Evolutionary conservation across 495 filamentous ascomycete species (phyloP).

Genomic region (Hypoxylon trugodes): DNA sequence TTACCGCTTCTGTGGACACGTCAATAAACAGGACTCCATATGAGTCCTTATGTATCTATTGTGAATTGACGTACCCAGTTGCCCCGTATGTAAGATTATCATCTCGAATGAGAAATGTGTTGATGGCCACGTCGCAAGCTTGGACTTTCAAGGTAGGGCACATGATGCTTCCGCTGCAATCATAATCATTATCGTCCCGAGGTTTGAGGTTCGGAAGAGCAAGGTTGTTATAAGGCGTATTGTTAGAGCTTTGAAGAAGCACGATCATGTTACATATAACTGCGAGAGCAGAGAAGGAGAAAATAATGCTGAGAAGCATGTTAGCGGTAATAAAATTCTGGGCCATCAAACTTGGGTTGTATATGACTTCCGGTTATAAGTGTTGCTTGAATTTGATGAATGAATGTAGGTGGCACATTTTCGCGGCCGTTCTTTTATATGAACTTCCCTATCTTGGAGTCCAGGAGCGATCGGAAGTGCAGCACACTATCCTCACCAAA

Average conservation of each 20-base stretch:
- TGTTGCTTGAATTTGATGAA: too few relatives aligned
- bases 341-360: too few relatives aligned
- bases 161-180: conserved; percentile 35
- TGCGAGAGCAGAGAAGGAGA: too few relatives aligned
- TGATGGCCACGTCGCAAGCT: conserved; percentile 20
- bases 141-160: conserved; percentile 11
- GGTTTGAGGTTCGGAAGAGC: background rate
- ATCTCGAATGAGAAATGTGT: conserved; percentile 8
- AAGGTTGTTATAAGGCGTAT: background rate
- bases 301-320: conserved; percentile 13
- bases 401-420: too few relatives aligned
- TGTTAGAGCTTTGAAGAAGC: too few relatives aligned
- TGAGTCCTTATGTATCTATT: background rate
- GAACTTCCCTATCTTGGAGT: too few relatives aligned
- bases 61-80: conserved; percentile 1
- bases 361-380: background rate
- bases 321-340: background rate
- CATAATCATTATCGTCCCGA: background rate
- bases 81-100: conserved; percentile 25
- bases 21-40: background rate
- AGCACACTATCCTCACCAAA: too few relatives aligned
- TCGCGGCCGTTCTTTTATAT: too few relatives aligned
- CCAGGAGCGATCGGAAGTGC: too few relatives aligned
- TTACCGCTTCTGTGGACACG: conserved; percentile 11
- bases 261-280: too few relatives aligned